These are phyloP conservation scores for Pisolithus albus DNA, from an alignment of 768 basidiomycete species.

Conservation along the genomic window DNA sequence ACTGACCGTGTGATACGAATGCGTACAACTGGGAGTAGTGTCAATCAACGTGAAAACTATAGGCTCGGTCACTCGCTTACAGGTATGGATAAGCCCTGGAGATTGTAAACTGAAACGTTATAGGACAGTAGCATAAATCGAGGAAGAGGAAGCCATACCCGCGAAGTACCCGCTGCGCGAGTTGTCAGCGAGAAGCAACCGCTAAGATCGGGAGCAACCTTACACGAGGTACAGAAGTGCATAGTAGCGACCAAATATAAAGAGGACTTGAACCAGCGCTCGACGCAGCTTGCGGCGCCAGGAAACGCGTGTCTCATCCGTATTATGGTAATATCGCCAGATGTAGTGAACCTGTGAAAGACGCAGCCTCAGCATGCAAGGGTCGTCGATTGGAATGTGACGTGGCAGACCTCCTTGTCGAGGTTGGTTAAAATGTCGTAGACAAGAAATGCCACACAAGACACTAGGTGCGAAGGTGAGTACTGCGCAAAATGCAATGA, in stretches of 20 bases:
- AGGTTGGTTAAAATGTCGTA: slow-evolving; percentile 13
- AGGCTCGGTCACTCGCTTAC: neutral
- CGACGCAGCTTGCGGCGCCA: neutral
- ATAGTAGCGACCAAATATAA: slow-evolving; percentile 21
- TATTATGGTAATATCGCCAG: slow-evolving; percentile 7
- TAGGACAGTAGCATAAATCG: neutral
- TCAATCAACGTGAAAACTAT: slow-evolving; percentile 3
- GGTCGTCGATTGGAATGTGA: neutral
- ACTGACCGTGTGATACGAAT: neutral
- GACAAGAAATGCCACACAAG: neutral
- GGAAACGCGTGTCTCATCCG: neutral
- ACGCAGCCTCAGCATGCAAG: neutral
- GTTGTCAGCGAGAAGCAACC: neutral
- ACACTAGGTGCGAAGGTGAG: neutral
- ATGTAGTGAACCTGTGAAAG: slow-evolving; percentile 11
- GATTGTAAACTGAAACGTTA: neutral
- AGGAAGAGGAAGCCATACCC: neutral
- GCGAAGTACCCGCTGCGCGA: neutral
- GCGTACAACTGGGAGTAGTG: neutral
- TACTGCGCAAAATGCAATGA: neutral
- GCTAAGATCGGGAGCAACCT: neutral
- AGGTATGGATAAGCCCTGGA: neutral
- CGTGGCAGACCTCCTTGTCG: slow-evolving; percentile 11
- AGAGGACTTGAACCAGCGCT: slow-evolving; percentile 10
- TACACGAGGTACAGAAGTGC: slow-evolving; percentile 18